A percentile compares a stretch with the other conserved stretches of the same genome.
These are phyloP conservation scores for Phanerochaete carnosa DNA, from an alignment of 768 basidiomycete genomes.

Conservation along the genomic window DNA sequence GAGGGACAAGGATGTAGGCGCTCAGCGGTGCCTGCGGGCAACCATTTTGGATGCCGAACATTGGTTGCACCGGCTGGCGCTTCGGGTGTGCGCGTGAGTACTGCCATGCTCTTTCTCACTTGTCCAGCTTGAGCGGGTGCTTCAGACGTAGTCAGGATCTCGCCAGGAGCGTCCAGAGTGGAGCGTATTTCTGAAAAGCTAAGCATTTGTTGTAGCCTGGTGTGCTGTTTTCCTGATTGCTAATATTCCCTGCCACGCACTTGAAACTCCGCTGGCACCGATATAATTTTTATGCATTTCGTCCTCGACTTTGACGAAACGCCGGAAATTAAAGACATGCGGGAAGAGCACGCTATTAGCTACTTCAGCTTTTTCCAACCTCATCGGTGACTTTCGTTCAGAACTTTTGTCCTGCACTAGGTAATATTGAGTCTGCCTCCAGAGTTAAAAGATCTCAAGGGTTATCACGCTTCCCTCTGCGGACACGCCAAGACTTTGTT, in stretches of 20 bases:
- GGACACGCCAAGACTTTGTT: constrained; percentile 67
- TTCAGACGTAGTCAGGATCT: neutral
- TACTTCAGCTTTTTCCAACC: neutral
- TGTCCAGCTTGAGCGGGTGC: neutral
- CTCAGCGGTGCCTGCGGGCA: too few species aligned
- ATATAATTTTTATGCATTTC: constrained; percentile 23
- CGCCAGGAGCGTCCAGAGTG: neutral
- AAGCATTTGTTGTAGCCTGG: neutral
- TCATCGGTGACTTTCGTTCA: constrained; percentile 20
- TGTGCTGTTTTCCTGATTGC: neutral
- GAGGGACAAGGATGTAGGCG: too few species aligned
- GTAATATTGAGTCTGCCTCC: neutral
- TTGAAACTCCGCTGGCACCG: constrained; percentile 3
- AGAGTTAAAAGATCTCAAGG: constrained; percentile 36
- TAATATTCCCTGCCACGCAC: neutral
- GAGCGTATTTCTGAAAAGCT: neutral
- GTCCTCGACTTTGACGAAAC: constrained; percentile 13
- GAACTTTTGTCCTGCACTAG: constrained; percentile 40
- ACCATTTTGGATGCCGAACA: neutral
- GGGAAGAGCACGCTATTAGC: constrained; percentile 18
- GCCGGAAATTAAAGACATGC: constrained; percentile 11
- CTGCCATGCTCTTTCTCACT: too few species aligned
- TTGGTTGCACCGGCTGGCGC: neutral
- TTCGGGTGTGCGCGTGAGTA: neutral
- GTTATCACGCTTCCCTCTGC: constrained; percentile 75